These are phyloP conservation scores for Sonneratia caseolaris DNA, from an alignment of 345 rosid species.

Conservation along the genomic window DNA sequence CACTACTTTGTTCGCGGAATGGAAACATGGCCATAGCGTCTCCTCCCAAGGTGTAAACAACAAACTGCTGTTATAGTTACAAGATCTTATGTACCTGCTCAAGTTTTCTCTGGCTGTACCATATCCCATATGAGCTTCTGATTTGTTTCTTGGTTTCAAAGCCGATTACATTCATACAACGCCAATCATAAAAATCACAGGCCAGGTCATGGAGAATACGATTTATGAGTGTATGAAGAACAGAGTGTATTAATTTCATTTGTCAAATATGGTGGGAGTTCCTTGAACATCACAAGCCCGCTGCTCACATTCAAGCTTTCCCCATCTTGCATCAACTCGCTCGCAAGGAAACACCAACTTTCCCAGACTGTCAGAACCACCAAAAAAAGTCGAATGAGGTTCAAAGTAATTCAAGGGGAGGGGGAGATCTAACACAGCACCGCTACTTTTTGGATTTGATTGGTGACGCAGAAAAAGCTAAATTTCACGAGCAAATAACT, in stretches of 20 bases:
- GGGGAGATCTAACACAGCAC: background rate
- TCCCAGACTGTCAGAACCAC: conserved; percentile 46
- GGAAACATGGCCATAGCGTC: background rate
- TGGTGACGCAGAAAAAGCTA: background rate
- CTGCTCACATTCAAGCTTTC: conserved; percentile 91
- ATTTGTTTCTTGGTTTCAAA: background rate
- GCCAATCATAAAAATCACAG: background rate
- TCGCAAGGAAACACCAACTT: conserved; percentile 64
- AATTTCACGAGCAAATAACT: background rate
- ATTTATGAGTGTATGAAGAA: background rate
- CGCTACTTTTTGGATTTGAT: background rate
- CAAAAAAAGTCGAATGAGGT: background rate
- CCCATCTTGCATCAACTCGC: conserved; percentile 96
- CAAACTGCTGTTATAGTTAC: background rate
- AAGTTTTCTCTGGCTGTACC: background rate
- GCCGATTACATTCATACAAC: background rate
- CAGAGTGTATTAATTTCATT: background rate
- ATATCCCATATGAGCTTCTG: background rate
- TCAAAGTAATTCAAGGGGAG: background rate
- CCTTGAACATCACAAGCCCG: conserved; percentile 79
- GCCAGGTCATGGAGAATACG: background rate
- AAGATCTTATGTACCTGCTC: no score
- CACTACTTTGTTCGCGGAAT: no score
- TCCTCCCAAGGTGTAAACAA: background rate
- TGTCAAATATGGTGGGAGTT: conserved; percentile 17